Conservation (phyloP, 2,329 filamentous ascomycete species). For the Diaporthe destruens region DNA sequence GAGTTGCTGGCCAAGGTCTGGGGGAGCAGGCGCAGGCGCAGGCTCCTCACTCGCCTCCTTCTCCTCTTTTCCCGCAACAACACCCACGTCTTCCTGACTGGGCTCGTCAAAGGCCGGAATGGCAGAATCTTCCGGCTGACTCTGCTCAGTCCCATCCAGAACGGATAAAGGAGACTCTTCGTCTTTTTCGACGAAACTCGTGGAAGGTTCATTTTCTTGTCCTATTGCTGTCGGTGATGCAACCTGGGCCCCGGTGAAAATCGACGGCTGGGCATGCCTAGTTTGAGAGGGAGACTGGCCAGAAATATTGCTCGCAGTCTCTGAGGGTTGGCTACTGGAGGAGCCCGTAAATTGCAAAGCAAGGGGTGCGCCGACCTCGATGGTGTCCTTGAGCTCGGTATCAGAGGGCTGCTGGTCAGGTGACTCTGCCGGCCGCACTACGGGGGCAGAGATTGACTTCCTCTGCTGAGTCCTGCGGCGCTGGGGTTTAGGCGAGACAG, state of each 20-base stretch:
- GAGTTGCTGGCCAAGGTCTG: conserved; percentile 24
- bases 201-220: background rate
- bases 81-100: conserved; percentile 5
- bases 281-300: conserved; percentile 31
- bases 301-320: conserved; percentile 39
- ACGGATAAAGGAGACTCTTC: conserved; percentile 1
- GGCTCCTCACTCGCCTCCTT: background rate
- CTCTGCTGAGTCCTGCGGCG: conserved; percentile 57
- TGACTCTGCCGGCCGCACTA: conserved; percentile 46
- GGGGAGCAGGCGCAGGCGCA: background rate
- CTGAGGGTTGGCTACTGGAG: conserved; percentile 39
- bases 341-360: conserved; percentile 36
- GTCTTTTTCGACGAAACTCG: background rate
- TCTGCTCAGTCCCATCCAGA: background rate
- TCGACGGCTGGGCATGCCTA: background rate
- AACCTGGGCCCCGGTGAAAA: conserved; percentile 7
- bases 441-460: conserved; percentile 48
- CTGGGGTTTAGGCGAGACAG: conserved; percentile 50
- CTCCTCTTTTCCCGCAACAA: background rate
- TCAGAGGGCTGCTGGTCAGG: conserved; percentile 52
- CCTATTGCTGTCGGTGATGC: conserved; percentile 20
- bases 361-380: conserved; percentile 62
- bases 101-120: background rate
- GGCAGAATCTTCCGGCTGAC: background rate
- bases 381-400: conserved; percentile 68